A percentile compares a stretch with the other conserved stretches of the same genome.
phyloP scores from a whole-genome alignment of 371 early-diverging fungal genomes.

The Dentiscutata heterogama region DNA sequence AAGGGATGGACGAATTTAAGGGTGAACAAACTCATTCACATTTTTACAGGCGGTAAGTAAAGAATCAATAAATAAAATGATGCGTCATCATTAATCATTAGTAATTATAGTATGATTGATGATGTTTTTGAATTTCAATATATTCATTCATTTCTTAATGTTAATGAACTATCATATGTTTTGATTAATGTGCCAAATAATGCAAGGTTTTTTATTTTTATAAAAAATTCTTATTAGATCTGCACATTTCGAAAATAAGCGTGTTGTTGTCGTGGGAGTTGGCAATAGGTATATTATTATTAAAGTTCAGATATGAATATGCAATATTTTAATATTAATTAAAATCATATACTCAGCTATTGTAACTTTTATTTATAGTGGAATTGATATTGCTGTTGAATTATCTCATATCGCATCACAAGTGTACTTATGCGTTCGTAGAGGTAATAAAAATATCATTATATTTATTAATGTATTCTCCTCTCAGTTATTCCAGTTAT shows the following conservation, averaged over 20 bases:
- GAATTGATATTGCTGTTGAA: constrained; percentile 63
- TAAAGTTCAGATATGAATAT: neutral
- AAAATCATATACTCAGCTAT: neutral
- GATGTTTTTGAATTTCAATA: too few species aligned
- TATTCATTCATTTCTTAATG: too few species aligned
- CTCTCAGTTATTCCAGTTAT: too few species aligned
- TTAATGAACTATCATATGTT: too few species aligned
- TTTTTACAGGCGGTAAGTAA: constrained; percentile 52
- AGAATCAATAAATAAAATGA: too few species aligned
- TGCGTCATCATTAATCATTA: too few species aligned
- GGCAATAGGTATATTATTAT: constrained; percentile 49
- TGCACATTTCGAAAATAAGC: constrained; percentile 49
- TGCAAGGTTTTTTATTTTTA: neutral
- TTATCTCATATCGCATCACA: constrained; percentile 60
- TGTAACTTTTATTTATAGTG: constrained; percentile 48
- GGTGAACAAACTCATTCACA: constrained; percentile 64
- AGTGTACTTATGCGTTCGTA: constrained; percentile 57
- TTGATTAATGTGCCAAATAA: neutral
- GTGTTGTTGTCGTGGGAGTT: constrained; percentile 56
- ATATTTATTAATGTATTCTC: too few species aligned
- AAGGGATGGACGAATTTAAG: constrained; percentile 56
- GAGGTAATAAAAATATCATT: constrained; percentile 39
- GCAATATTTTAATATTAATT: neutral
- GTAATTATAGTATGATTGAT: too few species aligned
- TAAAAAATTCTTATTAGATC: too few species aligned